These are phyloP conservation scores for Chrysoporthe austroafricana DNA, from an alignment of 2,329 filamentous ascomycete genomes.

Conservation along the genomic window DNA sequence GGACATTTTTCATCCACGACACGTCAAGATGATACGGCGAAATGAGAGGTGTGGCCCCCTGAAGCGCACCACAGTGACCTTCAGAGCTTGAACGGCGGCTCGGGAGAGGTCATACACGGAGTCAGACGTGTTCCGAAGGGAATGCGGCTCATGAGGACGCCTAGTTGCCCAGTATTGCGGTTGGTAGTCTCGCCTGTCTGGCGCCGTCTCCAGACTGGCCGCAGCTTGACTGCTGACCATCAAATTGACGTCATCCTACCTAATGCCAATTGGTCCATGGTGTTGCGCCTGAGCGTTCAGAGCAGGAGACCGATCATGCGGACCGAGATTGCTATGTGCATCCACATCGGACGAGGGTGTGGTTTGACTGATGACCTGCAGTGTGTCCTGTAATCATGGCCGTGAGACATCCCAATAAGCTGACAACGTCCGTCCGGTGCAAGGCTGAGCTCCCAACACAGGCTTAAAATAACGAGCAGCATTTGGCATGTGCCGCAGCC, in stretches of 20 bases:
- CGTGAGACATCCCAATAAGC: conserved; percentile 10
- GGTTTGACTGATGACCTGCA: not conserved
- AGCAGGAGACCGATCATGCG: not conserved
- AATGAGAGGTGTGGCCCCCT: not conserved
- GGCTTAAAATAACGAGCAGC: not conserved
- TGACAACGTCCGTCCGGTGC: not conserved
- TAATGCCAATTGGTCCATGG: not conserved
- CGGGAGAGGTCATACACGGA: not conserved
- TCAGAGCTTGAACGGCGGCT: not conserved
- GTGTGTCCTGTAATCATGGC: not conserved
- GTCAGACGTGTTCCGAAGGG: not conserved
- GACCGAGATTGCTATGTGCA: not conserved
- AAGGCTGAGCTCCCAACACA: not conserved
- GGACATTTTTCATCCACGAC: not conserved
- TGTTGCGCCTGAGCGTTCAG: not conserved
- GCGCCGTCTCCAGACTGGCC: not conserved
- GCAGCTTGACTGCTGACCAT: not conserved
- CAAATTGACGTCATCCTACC: conserved; percentile 14
- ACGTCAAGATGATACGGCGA: not conserved
- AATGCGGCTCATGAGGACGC: not conserved
- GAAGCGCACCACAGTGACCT: not conserved
- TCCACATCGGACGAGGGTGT: not conserved
- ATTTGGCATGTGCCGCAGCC: conserved; percentile 11
- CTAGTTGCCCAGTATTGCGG: not conserved
- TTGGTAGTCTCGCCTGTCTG: not conserved